These are phyloP conservation scores for Paraphoma sp. DNA, from an alignment of 2,329 filamentous ascomycete genomes.

Conservation along the genomic window DNA sequence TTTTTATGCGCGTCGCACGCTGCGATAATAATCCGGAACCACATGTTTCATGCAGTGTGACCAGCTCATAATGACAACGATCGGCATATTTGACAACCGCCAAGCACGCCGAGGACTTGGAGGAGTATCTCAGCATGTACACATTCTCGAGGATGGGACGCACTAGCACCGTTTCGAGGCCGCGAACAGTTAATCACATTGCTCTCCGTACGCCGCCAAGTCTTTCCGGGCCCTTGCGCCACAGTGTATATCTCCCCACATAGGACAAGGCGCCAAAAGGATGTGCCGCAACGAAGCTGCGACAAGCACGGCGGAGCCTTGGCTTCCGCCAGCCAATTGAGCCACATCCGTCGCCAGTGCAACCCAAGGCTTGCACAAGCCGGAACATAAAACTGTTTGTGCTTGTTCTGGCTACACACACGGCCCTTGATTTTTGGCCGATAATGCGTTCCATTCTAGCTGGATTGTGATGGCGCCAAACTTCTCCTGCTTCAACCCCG, in stretches of 20 bases:
- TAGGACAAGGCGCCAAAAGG: slow-evolving; percentile 2
- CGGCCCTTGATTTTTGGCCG: not conserved
- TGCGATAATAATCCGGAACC: slow-evolving; percentile 4
- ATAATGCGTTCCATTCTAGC: not conserved
- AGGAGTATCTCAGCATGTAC: slow-evolving; percentile 10
- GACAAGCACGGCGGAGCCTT: slow-evolving; percentile 23
- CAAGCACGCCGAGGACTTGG: slow-evolving; percentile 18
- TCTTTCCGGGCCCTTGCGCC: slow-evolving; percentile 1
- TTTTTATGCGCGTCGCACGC: not conserved
- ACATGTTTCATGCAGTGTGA: not conserved
- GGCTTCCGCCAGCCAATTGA: slow-evolving; percentile 18
- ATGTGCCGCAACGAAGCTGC: slow-evolving; percentile 9
- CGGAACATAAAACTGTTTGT: slow-evolving; percentile 9
- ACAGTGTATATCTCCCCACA: slow-evolving; percentile 4
- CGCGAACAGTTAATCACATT: not conserved
- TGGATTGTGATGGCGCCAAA: not conserved
- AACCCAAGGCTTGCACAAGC: slow-evolving; percentile 16
- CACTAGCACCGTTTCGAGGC: not conserved
- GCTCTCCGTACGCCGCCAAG: not conserved
- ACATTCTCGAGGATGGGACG: slow-evolving; percentile 1
- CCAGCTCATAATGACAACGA: slow-evolving; percentile 8
- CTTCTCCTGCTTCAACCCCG: too few relatives aligned
- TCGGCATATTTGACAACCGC: slow-evolving; percentile 13
- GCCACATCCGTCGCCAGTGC: slow-evolving; percentile 8
- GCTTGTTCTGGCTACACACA: slow-evolving; percentile 19